Conservation (phyloP, 2,329 filamentous ascomycete genomes). For the Aspergillus vadensis region DNA sequence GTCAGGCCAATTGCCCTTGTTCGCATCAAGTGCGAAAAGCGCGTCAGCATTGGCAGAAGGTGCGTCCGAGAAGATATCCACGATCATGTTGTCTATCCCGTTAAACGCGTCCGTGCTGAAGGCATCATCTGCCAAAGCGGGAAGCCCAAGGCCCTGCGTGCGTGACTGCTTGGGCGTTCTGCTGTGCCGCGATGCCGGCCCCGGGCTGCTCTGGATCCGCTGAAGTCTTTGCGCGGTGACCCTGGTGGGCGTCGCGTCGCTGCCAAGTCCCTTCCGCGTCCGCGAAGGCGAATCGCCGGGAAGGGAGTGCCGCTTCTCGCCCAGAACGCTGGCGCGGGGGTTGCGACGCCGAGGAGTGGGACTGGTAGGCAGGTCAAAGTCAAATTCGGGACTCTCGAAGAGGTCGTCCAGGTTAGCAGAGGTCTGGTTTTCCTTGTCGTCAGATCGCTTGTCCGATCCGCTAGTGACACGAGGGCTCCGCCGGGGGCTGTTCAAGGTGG, state of each 20-base stretch:
- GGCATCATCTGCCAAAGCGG: conserved; percentile 25
- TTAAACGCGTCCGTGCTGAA: conserved; percentile 32
- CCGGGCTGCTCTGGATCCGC: conserved; percentile 31
- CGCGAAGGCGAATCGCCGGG: conserved; percentile 39
- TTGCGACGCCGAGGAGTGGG: conserved; percentile 56
- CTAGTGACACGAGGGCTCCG: conserved; percentile 43
- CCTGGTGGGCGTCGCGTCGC: conserved; percentile 31
- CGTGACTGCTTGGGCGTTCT: conserved; percentile 30
- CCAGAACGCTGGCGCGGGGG: conserved; percentile 45
- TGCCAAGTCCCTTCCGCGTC: conserved; percentile 25
- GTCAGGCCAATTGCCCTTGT: conserved; percentile 37
- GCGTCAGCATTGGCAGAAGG: conserved; percentile 29
- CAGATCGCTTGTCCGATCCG: conserved; percentile 42
- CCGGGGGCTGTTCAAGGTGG: conserved; percentile 52
- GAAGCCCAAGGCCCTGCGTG: conserved; percentile 19
- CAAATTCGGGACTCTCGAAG: conserved; percentile 62
- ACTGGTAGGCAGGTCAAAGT: conserved; percentile 59
- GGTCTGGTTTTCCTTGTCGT: conserved; percentile 62
- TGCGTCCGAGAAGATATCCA: conserved; percentile 41
- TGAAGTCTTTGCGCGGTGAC: conserved; percentile 38
- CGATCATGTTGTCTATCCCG: conserved; percentile 38
- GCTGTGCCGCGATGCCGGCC: conserved; percentile 24
- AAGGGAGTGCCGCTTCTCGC: conserved; percentile 41
- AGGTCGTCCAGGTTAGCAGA: conserved; percentile 59
- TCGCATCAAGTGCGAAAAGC: conserved; percentile 32